Evolutionary conservation across 768 basidiomycete species (phyloP).

Genomic region (Trametes cinnabarina): DNA sequence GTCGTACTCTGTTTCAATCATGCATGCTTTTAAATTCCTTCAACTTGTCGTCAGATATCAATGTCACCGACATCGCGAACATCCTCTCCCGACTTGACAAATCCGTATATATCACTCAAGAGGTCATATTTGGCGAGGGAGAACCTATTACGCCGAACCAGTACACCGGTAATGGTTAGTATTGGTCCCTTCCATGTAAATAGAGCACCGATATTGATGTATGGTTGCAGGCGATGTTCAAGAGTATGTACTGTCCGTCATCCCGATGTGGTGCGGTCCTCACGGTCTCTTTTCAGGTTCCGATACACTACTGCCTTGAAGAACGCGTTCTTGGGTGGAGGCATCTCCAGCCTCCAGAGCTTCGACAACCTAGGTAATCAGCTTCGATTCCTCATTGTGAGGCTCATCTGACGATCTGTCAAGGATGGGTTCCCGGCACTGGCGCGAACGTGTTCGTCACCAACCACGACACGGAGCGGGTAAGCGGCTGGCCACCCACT

Average conservation of each 20-base stretch:
- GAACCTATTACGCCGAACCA: constrained; percentile 55
- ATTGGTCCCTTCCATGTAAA: not conserved
- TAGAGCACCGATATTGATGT: not conserved
- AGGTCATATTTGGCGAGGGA: constrained; percentile 47
- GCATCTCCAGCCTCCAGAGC: constrained; percentile 51
- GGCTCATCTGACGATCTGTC: not conserved
- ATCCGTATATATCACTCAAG: constrained; percentile 61
- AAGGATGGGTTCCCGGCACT: constrained; percentile 57
- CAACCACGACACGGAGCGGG: constrained; percentile 70
- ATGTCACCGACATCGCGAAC: constrained; percentile 50
- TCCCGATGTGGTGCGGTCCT: not conserved
- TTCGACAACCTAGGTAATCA: constrained; percentile 47
- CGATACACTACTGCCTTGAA: constrained; percentile 54
- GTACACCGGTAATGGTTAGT: constrained; percentile 50
- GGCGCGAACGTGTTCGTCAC: constrained; percentile 64
- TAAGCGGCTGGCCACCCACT: constrained; percentile 18
- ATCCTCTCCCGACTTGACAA: constrained; percentile 45
- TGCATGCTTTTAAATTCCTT: too few species aligned
- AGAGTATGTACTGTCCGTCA: constrained; percentile 39
- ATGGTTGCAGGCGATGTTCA: constrained; percentile 53
- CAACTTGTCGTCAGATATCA: too few species aligned
- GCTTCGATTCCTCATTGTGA: not conserved
- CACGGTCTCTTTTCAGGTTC: constrained; percentile 35
- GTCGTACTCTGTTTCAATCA: not conserved
- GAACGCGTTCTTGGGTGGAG: constrained; percentile 49